Base-by-base conservation (phyloP, 495 filamentous ascomycete genomes). In the Hypoxylon cercidicola region DNA sequence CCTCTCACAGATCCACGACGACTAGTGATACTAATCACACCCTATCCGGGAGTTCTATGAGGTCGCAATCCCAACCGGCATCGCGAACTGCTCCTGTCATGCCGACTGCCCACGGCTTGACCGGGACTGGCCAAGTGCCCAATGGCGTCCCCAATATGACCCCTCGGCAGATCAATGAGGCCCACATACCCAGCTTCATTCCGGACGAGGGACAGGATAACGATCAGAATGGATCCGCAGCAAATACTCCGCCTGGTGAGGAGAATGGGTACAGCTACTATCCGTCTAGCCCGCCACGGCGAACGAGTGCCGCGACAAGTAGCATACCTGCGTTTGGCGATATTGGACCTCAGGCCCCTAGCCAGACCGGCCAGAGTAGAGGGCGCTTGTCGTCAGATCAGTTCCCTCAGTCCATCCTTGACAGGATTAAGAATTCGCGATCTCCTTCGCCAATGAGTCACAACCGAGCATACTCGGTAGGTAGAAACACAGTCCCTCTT, bases 11-110 rank as follows among this genome's bases (percentile, higher is more conserved):
- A 59, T 79, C 79, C 7, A 62, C 75, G 5, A 67, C 72, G 6
- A 66, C 73, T 10, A 74, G 67, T 32, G 81, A 83, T 15, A 59
- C 79, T n/a, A 76, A 72, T 13, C 52, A 72, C 53, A 64, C 69
- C 23, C 55, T 70, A 55, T 74, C 76, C 46, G 79, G 74, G 39
- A 81, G 81, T 55, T 64, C 79, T 19, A 70, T 84, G 60, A 78
- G 84, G 56, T 86, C 84, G 47, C 84, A 86, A 67, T 86, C 84
- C 25, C 84, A 85, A 64, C 84, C 84, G 53, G 83, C 84, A 5
- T 77, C 79, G 35, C 77, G 84, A 37, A 78, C 78, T 6, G 58
- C 55, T 47, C 19, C 59, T 30, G 57, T 44, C 34, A 52, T 65
- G 3, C 68, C 54, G 12, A 37, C 34, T 21, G 43, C 34, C 23